Conservation (phyloP, 495 filamentous ascomycete species). For the Astrothelium subdiscretum region DNA sequence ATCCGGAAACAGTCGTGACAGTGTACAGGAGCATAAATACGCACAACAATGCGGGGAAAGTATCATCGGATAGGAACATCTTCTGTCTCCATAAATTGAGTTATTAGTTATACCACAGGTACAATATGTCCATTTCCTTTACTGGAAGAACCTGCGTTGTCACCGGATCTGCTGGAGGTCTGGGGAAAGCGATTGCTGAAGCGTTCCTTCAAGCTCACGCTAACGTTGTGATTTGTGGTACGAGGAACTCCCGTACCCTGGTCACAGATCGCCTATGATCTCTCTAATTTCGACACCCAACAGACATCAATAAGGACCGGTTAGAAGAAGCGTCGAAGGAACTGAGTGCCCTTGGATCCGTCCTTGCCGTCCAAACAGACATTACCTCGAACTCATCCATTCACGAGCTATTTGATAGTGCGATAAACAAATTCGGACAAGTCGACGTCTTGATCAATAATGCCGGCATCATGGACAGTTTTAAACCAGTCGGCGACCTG, state of each 20-base stretch:
- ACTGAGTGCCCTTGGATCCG: background rate
- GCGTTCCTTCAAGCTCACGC: constrained; percentile 16
- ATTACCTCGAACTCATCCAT: constrained; percentile 12
- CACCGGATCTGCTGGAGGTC: constrained; percentile 18
- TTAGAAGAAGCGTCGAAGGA: background rate
- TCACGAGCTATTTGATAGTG: constrained; percentile 11
- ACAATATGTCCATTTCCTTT: background rate
- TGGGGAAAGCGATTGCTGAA: constrained; percentile 19
- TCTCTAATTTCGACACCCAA: background rate
- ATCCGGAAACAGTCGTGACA: no score
- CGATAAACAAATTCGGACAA: constrained; percentile 14
- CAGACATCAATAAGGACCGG: background rate
- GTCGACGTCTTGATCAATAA: constrained; percentile 42
- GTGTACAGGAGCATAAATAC: no score
- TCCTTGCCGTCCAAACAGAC: constrained; percentile 13
- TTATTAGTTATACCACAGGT: no score
- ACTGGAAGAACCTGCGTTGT: constrained; percentile 13
- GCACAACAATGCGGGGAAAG: no score
- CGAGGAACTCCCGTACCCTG: background rate
- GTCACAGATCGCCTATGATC: background rate
- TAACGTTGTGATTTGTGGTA: constrained; percentile 22
- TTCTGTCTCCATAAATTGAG: no score
- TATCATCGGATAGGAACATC: background rate
- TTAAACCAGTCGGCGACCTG: constrained; percentile 23
- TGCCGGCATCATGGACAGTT: constrained; percentile 36